A percentile compares a stretch with the other conserved stretches of the same genome.
Conservation (phyloP, 768 basidiomycete species). For the Pleurotus cornucopiae region DNA sequence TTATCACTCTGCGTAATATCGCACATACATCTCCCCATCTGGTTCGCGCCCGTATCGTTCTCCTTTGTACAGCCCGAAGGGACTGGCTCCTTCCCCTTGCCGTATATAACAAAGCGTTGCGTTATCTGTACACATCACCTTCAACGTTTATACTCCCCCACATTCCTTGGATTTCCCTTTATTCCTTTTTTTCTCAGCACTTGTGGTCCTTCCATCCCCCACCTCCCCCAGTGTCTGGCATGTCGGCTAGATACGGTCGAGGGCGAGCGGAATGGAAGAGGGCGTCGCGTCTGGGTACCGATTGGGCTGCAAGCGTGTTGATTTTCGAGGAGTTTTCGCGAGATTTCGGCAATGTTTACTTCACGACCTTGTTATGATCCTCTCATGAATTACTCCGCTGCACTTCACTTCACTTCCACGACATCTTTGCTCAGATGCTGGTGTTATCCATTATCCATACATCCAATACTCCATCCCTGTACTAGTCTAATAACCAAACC, state of each 20-base stretch:
- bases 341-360: neutral
- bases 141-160: neutral
- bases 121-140: neutral
- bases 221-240: constrained; percentile 36
- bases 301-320: constrained; percentile 14
- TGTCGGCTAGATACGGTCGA: constrained; percentile 26
- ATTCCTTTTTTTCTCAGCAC: constrained; percentile 15
- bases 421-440: constrained; percentile 1
- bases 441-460: neutral
- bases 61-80: constrained; percentile 3
- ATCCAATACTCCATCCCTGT: neutral
- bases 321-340: constrained; percentile 9
- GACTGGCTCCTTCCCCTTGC: neutral
- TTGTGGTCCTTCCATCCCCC: constrained; percentile 70
- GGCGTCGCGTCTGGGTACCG: constrained; percentile 49
- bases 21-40: constrained; percentile 11
- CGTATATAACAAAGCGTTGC: neutral
- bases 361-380: constrained; percentile 4
- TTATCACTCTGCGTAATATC: constrained; percentile 19
- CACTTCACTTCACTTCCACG: neutral
- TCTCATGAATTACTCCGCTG: neutral
- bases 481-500: constrained; percentile 1
- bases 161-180: constrained; percentile 4
- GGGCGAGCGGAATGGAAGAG: constrained; percentile 70
- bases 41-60: constrained; percentile 26